Conservation (phyloP, 495 filamentous ascomycete genomes). For the Parachaetomium inaequale region DNA sequence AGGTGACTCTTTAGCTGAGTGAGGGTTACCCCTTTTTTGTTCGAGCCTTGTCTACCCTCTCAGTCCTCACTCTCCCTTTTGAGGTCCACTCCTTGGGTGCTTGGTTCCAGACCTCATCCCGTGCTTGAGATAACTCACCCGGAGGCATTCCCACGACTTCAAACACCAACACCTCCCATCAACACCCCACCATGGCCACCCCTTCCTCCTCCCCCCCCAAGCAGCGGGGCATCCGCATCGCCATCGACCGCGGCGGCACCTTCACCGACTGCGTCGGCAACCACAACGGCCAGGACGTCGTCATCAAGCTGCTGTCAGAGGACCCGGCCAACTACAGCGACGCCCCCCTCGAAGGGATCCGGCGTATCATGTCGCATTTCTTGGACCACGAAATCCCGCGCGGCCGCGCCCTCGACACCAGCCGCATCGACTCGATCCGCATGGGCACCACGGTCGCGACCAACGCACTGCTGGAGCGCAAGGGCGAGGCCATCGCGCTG, state of each 20-base stretch:
- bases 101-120: too few species aligned
- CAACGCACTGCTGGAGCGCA: conserved; percentile 85
- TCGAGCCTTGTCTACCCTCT: not conserved
- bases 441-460: conserved; percentile 92
- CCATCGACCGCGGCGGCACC: conserved; percentile 66
- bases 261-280: conserved; percentile 69
- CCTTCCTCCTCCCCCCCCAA: not conserved
- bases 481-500: conserved; percentile 87
- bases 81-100: too few species aligned
- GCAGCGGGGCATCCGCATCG: conserved; percentile 49
- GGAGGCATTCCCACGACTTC: too few species aligned
- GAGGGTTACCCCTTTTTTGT: not conserved
- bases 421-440: conserved; percentile 75
- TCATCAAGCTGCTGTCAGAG: conserved; percentile 87
- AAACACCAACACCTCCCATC: not conserved
- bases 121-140: too few species aligned
- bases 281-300: conserved; percentile 70
- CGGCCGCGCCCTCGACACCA: conserved; percentile 78
- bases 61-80: too few species aligned
- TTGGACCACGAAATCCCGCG: conserved; percentile 70
- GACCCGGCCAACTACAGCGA: conserved; percentile 86
- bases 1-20: not conserved
- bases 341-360: conserved; percentile 87
- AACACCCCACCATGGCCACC: not conserved
- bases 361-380: conserved; percentile 81